Percentiles rank a stretch among this genome's conserved stretches.
Conservation (phyloP, 768 basidiomycete species). For the Hortiboletus flavorubellus region DNA sequence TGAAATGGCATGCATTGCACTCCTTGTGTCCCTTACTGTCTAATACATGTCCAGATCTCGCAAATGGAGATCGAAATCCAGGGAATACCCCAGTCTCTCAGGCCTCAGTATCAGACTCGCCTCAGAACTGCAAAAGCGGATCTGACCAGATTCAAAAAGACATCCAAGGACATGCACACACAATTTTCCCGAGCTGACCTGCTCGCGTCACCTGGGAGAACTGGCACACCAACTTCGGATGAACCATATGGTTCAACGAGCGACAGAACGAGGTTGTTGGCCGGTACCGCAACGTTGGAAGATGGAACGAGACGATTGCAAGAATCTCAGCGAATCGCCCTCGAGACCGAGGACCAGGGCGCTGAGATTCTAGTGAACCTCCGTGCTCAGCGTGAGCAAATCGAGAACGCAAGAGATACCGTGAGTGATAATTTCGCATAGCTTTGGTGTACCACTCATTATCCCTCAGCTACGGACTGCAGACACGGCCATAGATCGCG, state of each 20-base stretch:
- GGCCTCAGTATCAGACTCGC: slow-evolving; percentile 71
- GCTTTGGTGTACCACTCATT: background rate
- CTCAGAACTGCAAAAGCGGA: slow-evolving; percentile 73
- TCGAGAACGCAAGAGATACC: slow-evolving; percentile 88
- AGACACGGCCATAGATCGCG: slow-evolving; percentile 86
- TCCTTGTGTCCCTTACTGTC: background rate
- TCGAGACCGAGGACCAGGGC: slow-evolving; percentile 96
- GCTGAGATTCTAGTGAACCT: slow-evolving; percentile 88
- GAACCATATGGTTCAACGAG: slow-evolving; percentile 72
- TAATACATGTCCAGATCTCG: slow-evolving; percentile 59
- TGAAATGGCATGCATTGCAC: slow-evolving; percentile 69
- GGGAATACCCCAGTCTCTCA: slow-evolving; percentile 84
- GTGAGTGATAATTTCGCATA: slow-evolving; percentile 40
- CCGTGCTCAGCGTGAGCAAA: slow-evolving; percentile 86
- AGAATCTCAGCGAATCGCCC: slow-evolving; percentile 86
- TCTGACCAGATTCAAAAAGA: slow-evolving; percentile 77
- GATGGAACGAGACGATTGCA: slow-evolving; percentile 84
- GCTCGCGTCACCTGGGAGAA: slow-evolving; percentile 48
- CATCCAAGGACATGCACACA: slow-evolving; percentile 67
- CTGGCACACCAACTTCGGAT: slow-evolving; percentile 51
- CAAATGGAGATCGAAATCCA: slow-evolving; percentile 99
- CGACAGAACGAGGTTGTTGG: slow-evolving; percentile 76
- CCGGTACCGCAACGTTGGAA: slow-evolving; percentile 73
- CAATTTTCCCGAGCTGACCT: slow-evolving; percentile 74
- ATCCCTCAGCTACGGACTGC: slow-evolving; percentile 70